Conservation (phyloP, 2,329 filamentous ascomycete genomes). For the Helicocarpus griseus region DNA sequence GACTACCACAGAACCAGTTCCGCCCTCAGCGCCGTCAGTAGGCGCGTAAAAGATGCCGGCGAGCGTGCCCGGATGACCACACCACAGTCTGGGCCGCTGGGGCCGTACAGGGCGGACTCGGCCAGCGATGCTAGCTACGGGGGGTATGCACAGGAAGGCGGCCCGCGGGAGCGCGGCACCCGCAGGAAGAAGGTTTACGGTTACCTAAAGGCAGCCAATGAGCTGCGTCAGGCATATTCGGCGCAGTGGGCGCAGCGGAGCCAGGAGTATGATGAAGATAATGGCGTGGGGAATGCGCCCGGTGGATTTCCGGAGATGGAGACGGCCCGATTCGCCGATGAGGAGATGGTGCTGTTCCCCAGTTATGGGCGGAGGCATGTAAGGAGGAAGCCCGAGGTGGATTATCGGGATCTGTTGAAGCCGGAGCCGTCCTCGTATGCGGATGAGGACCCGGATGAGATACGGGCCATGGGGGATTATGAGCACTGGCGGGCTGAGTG, state of each 20-base stretch:
- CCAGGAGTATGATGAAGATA: slow-evolving; percentile 36
- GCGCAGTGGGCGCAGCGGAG: slow-evolving; percentile 44
- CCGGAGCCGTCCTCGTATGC: slow-evolving; percentile 35
- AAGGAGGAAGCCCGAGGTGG: slow-evolving; percentile 32
- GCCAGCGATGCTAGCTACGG: slow-evolving; percentile 7
- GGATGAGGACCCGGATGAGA: slow-evolving; percentile 30
- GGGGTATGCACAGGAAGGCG: slow-evolving; percentile 18
- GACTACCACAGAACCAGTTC: neutral
- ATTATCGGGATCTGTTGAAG: slow-evolving; percentile 17
- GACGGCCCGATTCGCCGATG: slow-evolving; percentile 68
- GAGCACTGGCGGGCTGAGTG: slow-evolving; percentile 72
- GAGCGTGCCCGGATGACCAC: neutral
- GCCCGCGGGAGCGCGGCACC: slow-evolving; percentile 51
- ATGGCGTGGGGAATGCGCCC: slow-evolving; percentile 49
- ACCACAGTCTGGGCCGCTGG: neutral
- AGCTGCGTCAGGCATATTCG: slow-evolving; percentile 58
- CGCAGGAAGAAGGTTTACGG: slow-evolving; percentile 68
- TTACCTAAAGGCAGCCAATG: slow-evolving; percentile 62
- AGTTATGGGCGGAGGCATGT: slow-evolving; percentile 76
- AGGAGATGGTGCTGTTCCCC: slow-evolving; percentile 91
- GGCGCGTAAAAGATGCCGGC: slow-evolving; percentile 1
- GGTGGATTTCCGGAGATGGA: slow-evolving; percentile 75
- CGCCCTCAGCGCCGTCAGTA: neutral
- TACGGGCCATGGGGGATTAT: slow-evolving; percentile 46
- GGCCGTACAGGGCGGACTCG: neutral